Conservation (phyloP, 441 rosid genomes). For the Populus tomentosa region DNA sequence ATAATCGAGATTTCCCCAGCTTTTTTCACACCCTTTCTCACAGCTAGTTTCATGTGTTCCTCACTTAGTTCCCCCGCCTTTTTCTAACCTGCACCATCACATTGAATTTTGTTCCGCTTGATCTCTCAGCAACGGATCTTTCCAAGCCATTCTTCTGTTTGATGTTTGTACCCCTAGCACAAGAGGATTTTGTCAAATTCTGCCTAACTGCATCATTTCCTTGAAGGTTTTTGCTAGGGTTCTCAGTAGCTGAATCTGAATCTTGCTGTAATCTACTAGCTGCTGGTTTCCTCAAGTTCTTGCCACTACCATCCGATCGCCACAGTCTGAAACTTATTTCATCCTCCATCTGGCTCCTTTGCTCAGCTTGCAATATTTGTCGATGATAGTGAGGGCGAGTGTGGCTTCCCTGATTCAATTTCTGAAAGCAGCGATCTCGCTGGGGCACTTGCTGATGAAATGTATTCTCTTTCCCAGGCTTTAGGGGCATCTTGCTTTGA, state of each 20-base stretch:
- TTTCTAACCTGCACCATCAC: too few relatives aligned
- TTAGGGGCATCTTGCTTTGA: neutral
- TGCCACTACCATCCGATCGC: neutral
- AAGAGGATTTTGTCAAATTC: neutral
- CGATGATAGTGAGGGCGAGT: neutral
- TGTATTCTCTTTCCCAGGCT: neutral
- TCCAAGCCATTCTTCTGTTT: neutral
- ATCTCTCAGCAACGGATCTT: too few relatives aligned
- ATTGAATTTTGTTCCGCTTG: too few relatives aligned
- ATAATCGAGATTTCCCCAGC: too few relatives aligned
- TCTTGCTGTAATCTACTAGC: neutral
- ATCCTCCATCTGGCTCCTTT: neutral
- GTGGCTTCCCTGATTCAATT: neutral
- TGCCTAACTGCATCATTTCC: neutral
- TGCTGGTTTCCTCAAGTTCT: neutral
- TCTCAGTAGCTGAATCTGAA: neutral
- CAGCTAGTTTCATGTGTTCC: too few relatives aligned
- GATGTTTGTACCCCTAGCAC: neutral
- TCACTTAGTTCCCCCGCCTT: too few relatives aligned
- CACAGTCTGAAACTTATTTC: neutral
- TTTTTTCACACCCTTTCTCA: too few relatives aligned
- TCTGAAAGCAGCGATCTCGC: neutral
- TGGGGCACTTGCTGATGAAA: neutral
- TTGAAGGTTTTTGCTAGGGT: neutral
- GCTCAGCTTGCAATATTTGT: neutral